These are phyloP conservation scores for Chaetoceros muelleri DNA, from an alignment of 108 stramenopile genomes.

Conservation along the genomic window DNA sequence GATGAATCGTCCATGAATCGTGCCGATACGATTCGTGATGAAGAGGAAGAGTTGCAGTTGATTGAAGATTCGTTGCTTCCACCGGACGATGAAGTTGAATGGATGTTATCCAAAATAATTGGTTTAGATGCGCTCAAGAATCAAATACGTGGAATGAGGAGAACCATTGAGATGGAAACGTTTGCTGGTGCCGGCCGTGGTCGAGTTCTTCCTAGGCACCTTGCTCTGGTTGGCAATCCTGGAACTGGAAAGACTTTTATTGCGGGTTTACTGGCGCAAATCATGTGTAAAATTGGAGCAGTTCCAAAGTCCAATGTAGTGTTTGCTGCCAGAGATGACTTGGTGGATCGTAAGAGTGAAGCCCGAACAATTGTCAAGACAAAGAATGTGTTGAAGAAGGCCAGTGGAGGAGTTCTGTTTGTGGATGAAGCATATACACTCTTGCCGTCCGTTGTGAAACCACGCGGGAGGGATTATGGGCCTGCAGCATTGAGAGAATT, in stretches of 20 bases:
- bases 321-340: slow-evolving; percentile 42
- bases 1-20: slow-evolving; percentile 15
- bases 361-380: slow-evolving; percentile 70
- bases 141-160: slow-evolving; percentile 74
- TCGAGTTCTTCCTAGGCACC: slow-evolving; percentile 41
- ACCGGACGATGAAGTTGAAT: slow-evolving; percentile 74
- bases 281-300: slow-evolving; percentile 70
- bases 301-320: slow-evolving; percentile 46
- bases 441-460: slow-evolving; percentile 65
- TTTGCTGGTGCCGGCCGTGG: slow-evolving; percentile 24
- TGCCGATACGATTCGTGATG: slow-evolving; percentile 29
- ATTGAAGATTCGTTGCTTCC: slow-evolving; percentile 76
- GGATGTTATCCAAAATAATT: slow-evolving; percentile 44
- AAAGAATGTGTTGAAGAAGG: slow-evolving; percentile 44
- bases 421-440: slow-evolving; percentile 75
- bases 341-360: slow-evolving; percentile 70
- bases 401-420: slow-evolving; percentile 71
- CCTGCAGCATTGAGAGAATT: slow-evolving; percentile 71
- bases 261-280: slow-evolving; percentile 50
- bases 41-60: slow-evolving; percentile 68
- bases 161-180: slow-evolving; percentile 61
- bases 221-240: slow-evolving; percentile 81
- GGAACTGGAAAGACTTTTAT: slow-evolving; percentile 86
- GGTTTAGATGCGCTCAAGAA: slow-evolving; percentile 72
- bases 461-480: slow-evolving; percentile 71